Evolutionary conservation across 345 rosid species (phyloP).

Genomic region (Reutealis trisperma): DNA sequence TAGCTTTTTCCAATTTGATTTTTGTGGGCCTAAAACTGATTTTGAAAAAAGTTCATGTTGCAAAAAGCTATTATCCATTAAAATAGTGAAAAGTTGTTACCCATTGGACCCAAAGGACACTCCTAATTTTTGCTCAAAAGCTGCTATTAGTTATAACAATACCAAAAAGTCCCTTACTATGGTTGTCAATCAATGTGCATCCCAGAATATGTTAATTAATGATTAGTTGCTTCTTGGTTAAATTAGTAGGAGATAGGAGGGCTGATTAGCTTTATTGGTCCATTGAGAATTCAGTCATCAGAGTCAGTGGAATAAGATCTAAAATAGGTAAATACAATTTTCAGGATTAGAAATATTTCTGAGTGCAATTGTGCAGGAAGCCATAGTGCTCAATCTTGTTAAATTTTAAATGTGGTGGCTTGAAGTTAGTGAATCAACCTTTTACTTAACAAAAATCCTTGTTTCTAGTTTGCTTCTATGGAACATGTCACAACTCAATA

Average conservation of each 20-base stretch:
- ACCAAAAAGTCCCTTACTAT: neutral
- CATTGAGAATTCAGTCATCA: neutral
- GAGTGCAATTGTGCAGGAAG: neutral
- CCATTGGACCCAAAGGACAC: too few species aligned
- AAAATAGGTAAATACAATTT: neutral
- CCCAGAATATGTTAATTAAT: neutral
- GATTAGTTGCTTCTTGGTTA: neutral
- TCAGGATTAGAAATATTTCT: neutral
- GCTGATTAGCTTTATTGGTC: neutral
- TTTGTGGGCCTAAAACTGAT: too few species aligned
- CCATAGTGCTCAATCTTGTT: neutral
- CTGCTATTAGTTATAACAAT: neutral
- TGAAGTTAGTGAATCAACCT: neutral
- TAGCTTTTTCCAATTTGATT: too few species aligned
- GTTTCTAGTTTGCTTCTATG: neutral
- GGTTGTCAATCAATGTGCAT: neutral
- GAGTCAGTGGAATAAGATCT: neutral
- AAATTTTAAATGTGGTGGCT: neutral
- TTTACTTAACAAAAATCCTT: neutral
- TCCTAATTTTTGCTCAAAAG: too few species aligned
- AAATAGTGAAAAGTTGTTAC: too few species aligned
- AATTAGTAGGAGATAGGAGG: neutral
- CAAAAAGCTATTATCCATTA: too few species aligned
- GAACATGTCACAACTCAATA: neutral
- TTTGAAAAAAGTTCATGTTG: too few species aligned